Base-by-base conservation (phyloP, 805 yeast genomes). In the Scheffersomyces coipomensis region DNA sequence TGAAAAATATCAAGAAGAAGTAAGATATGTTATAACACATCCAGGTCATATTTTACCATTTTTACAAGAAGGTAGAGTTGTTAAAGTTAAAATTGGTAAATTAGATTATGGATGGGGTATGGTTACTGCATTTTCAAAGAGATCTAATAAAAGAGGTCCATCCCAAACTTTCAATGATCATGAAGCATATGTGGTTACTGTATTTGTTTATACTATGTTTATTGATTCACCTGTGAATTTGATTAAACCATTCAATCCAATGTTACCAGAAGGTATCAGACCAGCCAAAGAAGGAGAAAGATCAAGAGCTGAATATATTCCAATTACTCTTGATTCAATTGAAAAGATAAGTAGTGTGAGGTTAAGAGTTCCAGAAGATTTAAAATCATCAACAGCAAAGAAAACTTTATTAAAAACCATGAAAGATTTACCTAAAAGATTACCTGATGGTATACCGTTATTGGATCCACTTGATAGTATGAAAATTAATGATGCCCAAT, bases 61-160 rank as follows among this genome's bases (percentile, higher is more conserved):
- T 58, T 68, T 93, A 52, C 95, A 89, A 60, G 81, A 87, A 12
- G 99, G 99, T 22, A 78, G 99, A 62, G 75, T 93, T 42, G 64
- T 90, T 24, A 79, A 81, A 50, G 78, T 90, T 10, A 73, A 73
- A 39, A 72, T 90, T 35, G 76, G 75, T 13, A 68, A 66, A 5
- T 62, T 75, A 34, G 85, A 88, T 44, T 95, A 89, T 58, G 97
- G 97, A n/a, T 93, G 99, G 99, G 97, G 91, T 42, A 85, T 87
- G 56, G 93, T 90, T 10, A 80, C 86, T 9, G 79, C 81, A 34
- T 86, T 83, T 51, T 71, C 78, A 30, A 90, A 88, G 62, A 76
- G 98, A 58, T 63, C 66, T 34, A 78, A 70, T 53, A 84, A 80
- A 53, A 75, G 85, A 56, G 73, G 76, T 47, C 76, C 78, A 17